phyloP scores from a whole-genome alignment of 2,329 filamentous ascomycete genomes.

The Bipolaris sorokiniana region DNA sequence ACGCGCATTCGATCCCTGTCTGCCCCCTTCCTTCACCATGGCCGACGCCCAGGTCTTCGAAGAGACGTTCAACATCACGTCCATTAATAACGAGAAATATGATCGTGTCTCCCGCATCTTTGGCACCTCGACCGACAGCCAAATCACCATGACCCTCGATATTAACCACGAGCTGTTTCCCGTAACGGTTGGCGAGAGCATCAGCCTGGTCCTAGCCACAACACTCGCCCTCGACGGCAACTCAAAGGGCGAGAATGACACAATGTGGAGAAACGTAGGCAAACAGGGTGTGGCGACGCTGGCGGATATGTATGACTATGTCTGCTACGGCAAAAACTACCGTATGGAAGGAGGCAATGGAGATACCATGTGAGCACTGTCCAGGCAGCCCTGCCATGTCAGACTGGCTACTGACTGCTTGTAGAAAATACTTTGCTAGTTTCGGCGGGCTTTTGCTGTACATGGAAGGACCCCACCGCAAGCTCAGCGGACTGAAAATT shows the following conservation, averaged over 20 bases:
- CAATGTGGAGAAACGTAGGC: slow-evolving; percentile 70
- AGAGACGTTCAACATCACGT: slow-evolving; percentile 83
- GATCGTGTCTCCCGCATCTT: slow-evolving; percentile 89
- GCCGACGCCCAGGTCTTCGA: slow-evolving; percentile 93
- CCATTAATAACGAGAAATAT: slow-evolving; percentile 85
- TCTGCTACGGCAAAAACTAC: slow-evolving; percentile 88
- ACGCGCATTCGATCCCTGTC: not conserved
- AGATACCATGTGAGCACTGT: slow-evolving; percentile 77
- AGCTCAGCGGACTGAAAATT: slow-evolving; percentile 87
- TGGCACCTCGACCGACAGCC: slow-evolving; percentile 77
- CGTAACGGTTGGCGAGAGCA: slow-evolving; percentile 71
- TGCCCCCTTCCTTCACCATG: slow-evolving; percentile 54
- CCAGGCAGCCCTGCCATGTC: not conserved
- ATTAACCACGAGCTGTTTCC: slow-evolving; percentile 94
- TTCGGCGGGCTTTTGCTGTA: slow-evolving; percentile 92
- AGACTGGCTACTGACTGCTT: slow-evolving; percentile 31
- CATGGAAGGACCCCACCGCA: slow-evolving; percentile 93
- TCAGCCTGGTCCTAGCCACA: slow-evolving; percentile 83
- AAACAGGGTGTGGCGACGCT: slow-evolving; percentile 58
- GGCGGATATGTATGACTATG: slow-evolving; percentile 85
- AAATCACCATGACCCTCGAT: slow-evolving; percentile 82
- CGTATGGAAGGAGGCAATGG: slow-evolving; percentile 84
- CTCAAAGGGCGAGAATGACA: slow-evolving; percentile 57
- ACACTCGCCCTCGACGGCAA: slow-evolving; percentile 85
- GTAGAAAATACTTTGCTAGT: slow-evolving; percentile 89